Conservation (phyloP, 108 stramenopile genomes). For the Discostella pseudostelligera region DNA sequence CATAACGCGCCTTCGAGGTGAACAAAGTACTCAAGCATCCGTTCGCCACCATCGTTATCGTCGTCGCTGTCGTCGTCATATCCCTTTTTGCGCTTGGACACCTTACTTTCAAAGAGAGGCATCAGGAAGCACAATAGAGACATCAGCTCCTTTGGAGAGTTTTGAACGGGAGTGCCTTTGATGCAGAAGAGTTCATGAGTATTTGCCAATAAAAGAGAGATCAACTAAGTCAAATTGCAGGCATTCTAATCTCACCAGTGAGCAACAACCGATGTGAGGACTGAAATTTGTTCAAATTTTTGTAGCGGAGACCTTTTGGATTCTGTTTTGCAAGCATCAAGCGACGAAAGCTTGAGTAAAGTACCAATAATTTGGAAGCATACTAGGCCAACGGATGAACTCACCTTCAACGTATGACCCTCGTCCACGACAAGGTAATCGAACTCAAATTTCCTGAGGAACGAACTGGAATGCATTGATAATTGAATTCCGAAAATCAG, state of each 20-base stretch:
- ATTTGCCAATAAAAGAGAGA: conserved; percentile 8
- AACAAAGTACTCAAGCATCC: conserved; percentile 85
- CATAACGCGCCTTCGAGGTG: conserved; percentile 47
- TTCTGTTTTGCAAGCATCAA: too few relatives aligned
- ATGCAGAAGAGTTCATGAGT: not conserved
- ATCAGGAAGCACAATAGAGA: conserved; percentile 85
- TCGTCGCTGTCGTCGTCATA: conserved; percentile 56
- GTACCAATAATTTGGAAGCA: too few relatives aligned
- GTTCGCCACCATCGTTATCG: conserved; percentile 57
- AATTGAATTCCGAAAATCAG: not conserved
- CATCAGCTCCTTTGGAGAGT: conserved; percentile 80
- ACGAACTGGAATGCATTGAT: conserved; percentile 22
- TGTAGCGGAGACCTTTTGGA: conserved; percentile 68
- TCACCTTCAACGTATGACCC: conserved; percentile 68
- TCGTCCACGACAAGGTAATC: conserved; percentile 84
- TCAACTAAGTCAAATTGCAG: conserved; percentile 3
- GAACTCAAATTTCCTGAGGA: conserved; percentile 74
- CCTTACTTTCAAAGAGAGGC: conserved; percentile 69
- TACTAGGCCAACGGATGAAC: not conserved
- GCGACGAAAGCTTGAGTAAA: too few relatives aligned
- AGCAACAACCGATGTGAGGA: conserved; percentile 68
- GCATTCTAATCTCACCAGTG: conserved; percentile 50
- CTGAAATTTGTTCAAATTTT: conserved; percentile 63
- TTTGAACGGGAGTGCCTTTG: conserved; percentile 70
- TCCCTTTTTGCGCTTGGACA: conserved; percentile 28